phyloP scores from a whole-genome alignment of 352 stramenopile species.

The Elongisporangium prolatum region DNA sequence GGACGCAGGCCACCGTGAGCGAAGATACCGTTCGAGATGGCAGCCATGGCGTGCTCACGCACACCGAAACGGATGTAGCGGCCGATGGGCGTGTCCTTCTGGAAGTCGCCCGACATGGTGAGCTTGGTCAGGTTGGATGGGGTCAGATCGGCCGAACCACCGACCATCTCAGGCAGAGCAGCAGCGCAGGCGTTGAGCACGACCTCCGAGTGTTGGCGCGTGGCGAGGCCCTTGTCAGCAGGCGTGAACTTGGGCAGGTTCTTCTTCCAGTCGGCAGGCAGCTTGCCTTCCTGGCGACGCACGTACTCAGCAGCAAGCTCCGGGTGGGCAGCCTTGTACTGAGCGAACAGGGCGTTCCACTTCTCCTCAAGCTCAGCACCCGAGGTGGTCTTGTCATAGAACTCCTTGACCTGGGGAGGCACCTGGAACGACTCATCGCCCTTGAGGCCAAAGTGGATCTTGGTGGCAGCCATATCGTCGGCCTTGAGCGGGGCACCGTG shows the following conservation, averaged over 20 bases:
- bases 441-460: constrained; percentile 91
- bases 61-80: constrained; percentile 98
- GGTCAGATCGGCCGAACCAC: constrained; percentile 98
- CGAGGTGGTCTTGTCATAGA: constrained; percentile 81
- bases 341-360: constrained; percentile 90
- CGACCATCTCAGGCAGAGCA: constrained; percentile 94
- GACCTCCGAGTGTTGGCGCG: constrained; percentile 93
- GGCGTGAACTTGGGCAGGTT: constrained; percentile 90
- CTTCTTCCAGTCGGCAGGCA: constrained; percentile 91
- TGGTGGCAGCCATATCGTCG: constrained; percentile 90
- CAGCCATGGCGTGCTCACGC: constrained; percentile 98
- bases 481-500: constrained; percentile 96
- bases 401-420: constrained; percentile 90
- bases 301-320: constrained; percentile 93
- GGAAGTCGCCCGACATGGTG: constrained; percentile 96
- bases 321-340: constrained; percentile 90
- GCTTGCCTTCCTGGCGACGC: constrained; percentile 89
- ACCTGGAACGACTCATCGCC: constrained; percentile 92
- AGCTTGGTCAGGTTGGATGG: constrained; percentile 96
- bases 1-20: constrained; percentile 95
- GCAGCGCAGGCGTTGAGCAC: constrained; percentile 94
- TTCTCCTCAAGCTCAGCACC: constrained; percentile 74
- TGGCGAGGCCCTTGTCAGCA: constrained; percentile 89
- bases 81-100: constrained; percentile 94
- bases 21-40: constrained; percentile 98